Conservation (phyloP, 2,329 filamentous ascomycete species). For the Stagonosporopsis rhizophila region DNA sequence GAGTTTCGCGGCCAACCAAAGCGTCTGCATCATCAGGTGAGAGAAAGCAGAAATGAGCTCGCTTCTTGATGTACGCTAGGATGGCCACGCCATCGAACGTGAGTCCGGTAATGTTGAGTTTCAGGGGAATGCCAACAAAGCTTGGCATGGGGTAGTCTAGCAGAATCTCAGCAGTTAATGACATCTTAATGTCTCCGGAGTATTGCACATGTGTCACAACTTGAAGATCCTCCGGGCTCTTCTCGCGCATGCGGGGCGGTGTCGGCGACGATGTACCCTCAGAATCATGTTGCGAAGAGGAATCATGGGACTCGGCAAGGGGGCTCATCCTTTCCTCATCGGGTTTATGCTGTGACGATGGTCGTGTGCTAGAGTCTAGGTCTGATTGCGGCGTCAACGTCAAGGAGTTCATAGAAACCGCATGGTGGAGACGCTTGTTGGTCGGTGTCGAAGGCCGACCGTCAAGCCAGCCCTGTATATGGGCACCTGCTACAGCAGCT, state of each 20-base stretch:
- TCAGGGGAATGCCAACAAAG: conserved; percentile 94
- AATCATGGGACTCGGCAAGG: conserved; percentile 35
- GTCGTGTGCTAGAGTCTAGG: conserved; percentile 53
- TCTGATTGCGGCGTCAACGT: conserved; percentile 56
- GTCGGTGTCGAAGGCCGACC: conserved; percentile 44
- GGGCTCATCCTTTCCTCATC: conserved; percentile 39
- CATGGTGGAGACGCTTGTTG: conserved; percentile 46
- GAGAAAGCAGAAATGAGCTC: conserved; percentile 92
- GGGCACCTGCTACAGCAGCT: conserved; percentile 78
- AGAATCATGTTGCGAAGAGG: conserved; percentile 38
- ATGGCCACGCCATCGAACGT: conserved; percentile 96
- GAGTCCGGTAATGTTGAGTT: conserved; percentile 91
- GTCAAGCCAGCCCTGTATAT: conserved; percentile 62
- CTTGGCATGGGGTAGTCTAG: conserved; percentile 98
- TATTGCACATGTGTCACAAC: conserved; percentile 92
- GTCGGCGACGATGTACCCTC: conserved; percentile 44
- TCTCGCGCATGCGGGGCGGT: conserved; percentile 70
- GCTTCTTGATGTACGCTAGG: conserved; percentile 85
- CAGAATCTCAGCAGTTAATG: conserved; percentile 91
- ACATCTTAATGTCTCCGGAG: conserved; percentile 83
- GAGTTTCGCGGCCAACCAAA: conserved; percentile 56
- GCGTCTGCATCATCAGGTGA: conserved; percentile 89
- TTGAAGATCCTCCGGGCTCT: conserved; percentile 84
- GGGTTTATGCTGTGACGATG: conserved; percentile 53
- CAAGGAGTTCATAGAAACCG: conserved; percentile 54